Percentiles rank a stretch among this genome's conserved stretches.
Evolutionary conservation across 768 basidiomycete genomes (phyloP).

Genomic region (Neoboletus magnificus): DNA sequence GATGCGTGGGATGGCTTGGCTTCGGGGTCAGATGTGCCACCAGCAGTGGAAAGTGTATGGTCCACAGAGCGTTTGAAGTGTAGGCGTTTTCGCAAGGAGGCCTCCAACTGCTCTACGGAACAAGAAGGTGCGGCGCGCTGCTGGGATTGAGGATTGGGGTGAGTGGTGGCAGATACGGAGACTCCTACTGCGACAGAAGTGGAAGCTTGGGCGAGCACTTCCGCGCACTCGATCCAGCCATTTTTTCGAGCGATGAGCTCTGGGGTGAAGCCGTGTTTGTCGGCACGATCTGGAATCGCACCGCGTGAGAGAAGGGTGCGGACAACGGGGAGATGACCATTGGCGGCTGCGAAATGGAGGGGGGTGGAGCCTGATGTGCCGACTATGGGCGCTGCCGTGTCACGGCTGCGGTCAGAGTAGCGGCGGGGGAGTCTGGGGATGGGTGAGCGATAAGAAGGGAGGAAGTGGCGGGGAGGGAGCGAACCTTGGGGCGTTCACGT

Average conservation of each 20-base stretch:
- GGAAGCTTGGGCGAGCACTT: slow-evolving; percentile 65
- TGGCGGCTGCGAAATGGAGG: slow-evolving; percentile 95
- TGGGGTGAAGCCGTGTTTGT: slow-evolving; percentile 91
- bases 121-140: slow-evolving; percentile 24
- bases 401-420: slow-evolving; percentile 68
- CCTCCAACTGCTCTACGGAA: slow-evolving; percentile 30
- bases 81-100: slow-evolving; percentile 44
- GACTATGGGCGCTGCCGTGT: slow-evolving; percentile 65
- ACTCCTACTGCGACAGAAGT: slow-evolving; percentile 9
- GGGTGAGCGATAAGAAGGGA: slow-evolving; percentile 10
- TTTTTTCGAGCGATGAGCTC: slow-evolving; percentile 78
- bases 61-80: slow-evolving; percentile 80
- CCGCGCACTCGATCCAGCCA: slow-evolving; percentile 76
- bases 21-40: slow-evolving; percentile 33
- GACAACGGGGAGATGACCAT: slow-evolving; percentile 80
- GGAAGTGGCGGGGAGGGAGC: slow-evolving; percentile 21
- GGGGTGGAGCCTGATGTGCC: slow-evolving; percentile 90
- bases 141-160: slow-evolving; percentile 11
- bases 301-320: slow-evolving; percentile 80
- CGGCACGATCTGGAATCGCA: slow-evolving; percentile 74
- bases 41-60: slow-evolving; percentile 52
- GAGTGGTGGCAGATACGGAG: slow-evolving; percentile 8
- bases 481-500: slow-evolving; percentile 93
- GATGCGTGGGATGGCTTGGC: slow-evolving; percentile 14
- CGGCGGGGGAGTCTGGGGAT: slow-evolving; percentile 60